These are phyloP conservation scores for Podospora pseudocomata DNA, from an alignment of 495 filamentous ascomycete species.

Conservation along the genomic window DNA sequence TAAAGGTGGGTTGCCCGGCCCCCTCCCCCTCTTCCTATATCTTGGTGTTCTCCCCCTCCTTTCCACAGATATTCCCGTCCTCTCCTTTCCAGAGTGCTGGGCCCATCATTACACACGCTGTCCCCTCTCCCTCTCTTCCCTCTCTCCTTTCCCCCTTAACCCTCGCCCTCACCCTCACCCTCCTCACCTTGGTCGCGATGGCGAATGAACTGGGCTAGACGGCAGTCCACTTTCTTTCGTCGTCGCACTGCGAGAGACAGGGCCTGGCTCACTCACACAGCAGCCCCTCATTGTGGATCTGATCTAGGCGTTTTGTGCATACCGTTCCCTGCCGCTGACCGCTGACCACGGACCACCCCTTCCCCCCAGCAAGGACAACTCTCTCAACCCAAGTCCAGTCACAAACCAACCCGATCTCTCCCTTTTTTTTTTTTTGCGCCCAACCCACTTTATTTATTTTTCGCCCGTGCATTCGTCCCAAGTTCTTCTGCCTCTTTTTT, in stretches of 20 bases:
- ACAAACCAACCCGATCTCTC: conserved; percentile 11
- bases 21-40: not conserved
- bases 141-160: not conserved
- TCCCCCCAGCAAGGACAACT: not conserved
- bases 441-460: conserved; percentile 20
- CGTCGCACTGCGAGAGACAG: conserved; percentile 13
- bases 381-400: not conserved
- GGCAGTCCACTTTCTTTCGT: conserved; percentile 15
- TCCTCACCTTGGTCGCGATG: conserved; percentile 20
- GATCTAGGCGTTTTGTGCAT: conserved; percentile 21
- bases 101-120: conserved; percentile 10
- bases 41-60: not conserved
- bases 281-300: conserved; percentile 21
- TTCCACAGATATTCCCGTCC: conserved; percentile 1
- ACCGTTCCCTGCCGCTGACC: conserved; percentile 25
- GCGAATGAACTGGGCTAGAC: conserved; percentile 24
- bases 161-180: not conserved
- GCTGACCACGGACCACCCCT: conserved; percentile 11
- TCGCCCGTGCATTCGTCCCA: conserved; percentile 5
- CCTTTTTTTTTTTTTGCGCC: conserved; percentile 19
- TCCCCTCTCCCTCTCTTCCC: not conserved
- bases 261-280: conserved; percentile 11
- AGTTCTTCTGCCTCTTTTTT: not conserved
- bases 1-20: not conserved
- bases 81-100: not conserved